phyloP scores from a whole-genome alignment of 768 basidiomycete genomes.

The Leccinum variicolor region DNA sequence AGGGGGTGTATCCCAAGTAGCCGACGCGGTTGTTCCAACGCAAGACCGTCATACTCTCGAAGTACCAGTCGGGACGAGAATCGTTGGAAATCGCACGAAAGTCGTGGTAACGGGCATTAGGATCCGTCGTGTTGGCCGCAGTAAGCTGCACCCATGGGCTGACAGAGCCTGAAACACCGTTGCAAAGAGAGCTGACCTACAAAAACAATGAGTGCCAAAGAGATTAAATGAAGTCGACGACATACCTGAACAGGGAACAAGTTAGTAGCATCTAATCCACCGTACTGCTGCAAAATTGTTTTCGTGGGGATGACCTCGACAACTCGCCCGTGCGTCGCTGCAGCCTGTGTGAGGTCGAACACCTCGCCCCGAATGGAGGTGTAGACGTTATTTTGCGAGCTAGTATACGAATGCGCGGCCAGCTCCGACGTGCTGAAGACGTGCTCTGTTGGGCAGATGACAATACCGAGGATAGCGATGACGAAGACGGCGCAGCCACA shows the following conservation, averaged over 20 bases:
- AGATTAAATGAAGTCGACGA: neutral
- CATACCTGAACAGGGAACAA: slow-evolving; percentile 93
- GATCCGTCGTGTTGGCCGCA: slow-evolving; percentile 71
- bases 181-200: slow-evolving; percentile 89
- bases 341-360: slow-evolving; percentile 76
- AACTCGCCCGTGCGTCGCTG: slow-evolving; percentile 60
- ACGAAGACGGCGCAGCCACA: slow-evolving; percentile 90
- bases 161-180: slow-evolving; percentile 76
- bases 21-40: slow-evolving; percentile 87
- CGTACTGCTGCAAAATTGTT: slow-evolving; percentile 76
- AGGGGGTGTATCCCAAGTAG: slow-evolving; percentile 80
- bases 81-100: slow-evolving; percentile 89
- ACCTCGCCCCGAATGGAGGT: slow-evolving; percentile 90
- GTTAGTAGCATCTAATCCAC: slow-evolving; percentile 66
- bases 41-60: slow-evolving; percentile 90
- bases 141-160: slow-evolving; percentile 81
- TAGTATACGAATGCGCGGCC: slow-evolving; percentile 58
- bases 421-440: slow-evolving; percentile 83
- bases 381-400: slow-evolving; percentile 71
- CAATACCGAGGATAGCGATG: slow-evolving; percentile 77
- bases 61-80: slow-evolving; percentile 97
- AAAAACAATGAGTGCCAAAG: neutral
- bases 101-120: slow-evolving; percentile 87
- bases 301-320: slow-evolving; percentile 75
- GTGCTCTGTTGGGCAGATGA: slow-evolving; percentile 95